Evolutionary conservation across 495 filamentous ascomycete genomes (phyloP).

Genomic region (Aspergillus olivimuriae): DNA sequence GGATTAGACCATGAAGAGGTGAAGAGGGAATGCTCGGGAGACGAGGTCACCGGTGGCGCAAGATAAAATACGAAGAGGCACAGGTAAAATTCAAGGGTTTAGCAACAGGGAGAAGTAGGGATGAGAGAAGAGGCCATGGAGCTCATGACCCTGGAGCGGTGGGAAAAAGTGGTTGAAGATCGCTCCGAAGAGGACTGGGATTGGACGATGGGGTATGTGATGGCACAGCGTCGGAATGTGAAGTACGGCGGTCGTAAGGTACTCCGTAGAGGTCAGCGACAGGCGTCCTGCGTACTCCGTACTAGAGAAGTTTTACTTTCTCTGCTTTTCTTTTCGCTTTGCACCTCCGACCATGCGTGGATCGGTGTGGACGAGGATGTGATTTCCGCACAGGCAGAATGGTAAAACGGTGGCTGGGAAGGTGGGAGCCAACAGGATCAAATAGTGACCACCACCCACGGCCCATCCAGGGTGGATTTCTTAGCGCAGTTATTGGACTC

Average conservation of each 20-base stretch:
- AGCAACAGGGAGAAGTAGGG: constrained; percentile 13
- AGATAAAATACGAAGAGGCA: neutral
- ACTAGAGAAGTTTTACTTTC: constrained; percentile 5
- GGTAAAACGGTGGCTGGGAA: constrained; percentile 20
- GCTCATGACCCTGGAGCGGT: constrained; percentile 13
- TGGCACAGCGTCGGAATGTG: constrained; percentile 16
- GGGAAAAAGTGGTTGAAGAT: constrained; percentile 14
- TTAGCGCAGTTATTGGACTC: no score
- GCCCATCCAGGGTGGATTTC: neutral
- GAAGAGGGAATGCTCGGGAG: no score
- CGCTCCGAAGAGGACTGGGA: constrained; percentile 6
- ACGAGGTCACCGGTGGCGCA: neutral
- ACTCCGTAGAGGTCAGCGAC: constrained; percentile 10
- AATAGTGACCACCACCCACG: neutral
- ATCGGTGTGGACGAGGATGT: constrained; percentile 11
- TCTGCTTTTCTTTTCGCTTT: constrained; percentile 3
- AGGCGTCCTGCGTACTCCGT: constrained; percentile 1
- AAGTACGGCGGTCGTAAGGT: constrained; percentile 10
- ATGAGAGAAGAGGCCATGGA: constrained; percentile 9
- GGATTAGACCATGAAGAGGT: no score
- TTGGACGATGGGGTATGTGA: constrained; percentile 15
- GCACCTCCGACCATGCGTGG: constrained; percentile 2
- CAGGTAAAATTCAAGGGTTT: constrained; percentile 4
- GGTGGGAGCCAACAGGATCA: constrained; percentile 7
- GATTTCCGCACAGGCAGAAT: constrained; percentile 6